These are phyloP conservation scores for Petrea volubilis DNA, from an alignment of 257 asterid species.

Conservation along the genomic window DNA sequence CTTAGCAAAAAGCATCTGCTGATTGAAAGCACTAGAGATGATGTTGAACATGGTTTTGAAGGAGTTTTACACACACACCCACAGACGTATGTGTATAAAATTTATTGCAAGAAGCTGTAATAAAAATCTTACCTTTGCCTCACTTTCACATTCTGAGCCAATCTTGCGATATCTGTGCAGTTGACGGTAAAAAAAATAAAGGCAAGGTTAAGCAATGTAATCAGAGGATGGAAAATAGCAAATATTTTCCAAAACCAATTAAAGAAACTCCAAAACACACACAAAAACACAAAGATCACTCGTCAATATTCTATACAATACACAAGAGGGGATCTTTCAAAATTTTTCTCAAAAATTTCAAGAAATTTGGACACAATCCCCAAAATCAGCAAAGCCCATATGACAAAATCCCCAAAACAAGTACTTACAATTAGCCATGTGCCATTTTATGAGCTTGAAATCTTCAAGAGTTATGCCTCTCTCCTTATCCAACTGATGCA, in stretches of 20 bases:
- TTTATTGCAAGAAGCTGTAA: not conserved
- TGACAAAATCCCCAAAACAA: not conserved
- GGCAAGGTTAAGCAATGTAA: not conserved
- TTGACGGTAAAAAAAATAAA: not conserved
- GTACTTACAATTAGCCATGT: conserved; percentile 77
- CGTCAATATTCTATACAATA: too few species aligned
- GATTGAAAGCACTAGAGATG: too few species aligned
- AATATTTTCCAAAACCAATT: not conserved
- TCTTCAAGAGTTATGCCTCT: conserved; percentile 85
- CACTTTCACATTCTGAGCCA: conserved; percentile 87
- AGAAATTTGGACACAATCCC: not conserved
- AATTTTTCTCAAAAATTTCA: not conserved
- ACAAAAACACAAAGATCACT: too few species aligned
- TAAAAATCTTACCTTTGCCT: conserved; percentile 72
- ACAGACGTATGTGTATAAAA: too few species aligned
- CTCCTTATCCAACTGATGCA: conserved; percentile 73
- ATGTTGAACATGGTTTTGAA: too few species aligned
- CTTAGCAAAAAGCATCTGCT: too few species aligned
- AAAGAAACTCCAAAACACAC: too few species aligned
- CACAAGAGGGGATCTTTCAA: not conserved
- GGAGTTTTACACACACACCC: too few species aligned
- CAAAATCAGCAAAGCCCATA: not conserved
- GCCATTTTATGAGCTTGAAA: conserved; percentile 86
- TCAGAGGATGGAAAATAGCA: not conserved
- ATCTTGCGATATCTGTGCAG: conserved; percentile 70